Conservation (phyloP, 1,284 basidiomycete genomes). For the Megacollybia platyphylla region DNA sequence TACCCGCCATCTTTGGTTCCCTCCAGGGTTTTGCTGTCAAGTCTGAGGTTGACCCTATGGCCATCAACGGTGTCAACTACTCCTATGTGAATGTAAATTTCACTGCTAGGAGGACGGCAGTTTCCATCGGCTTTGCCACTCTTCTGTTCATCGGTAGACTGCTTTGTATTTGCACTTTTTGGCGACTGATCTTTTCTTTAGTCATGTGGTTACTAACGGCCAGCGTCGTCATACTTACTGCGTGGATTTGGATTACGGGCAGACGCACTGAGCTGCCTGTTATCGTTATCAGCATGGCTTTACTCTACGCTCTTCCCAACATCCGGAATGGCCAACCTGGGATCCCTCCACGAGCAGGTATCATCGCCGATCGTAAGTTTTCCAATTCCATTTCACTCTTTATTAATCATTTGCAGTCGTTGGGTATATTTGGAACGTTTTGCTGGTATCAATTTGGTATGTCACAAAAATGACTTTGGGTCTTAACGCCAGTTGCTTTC, state of each 20-base stretch:
- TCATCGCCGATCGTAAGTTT: conserved; percentile 4
- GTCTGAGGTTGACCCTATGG: not conserved
- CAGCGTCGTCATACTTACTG: conserved; percentile 5
- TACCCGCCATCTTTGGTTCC: not conserved
- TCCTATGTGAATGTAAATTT: not conserved
- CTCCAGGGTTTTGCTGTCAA: not conserved
- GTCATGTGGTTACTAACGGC: conserved; percentile 7
- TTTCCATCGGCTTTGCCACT: not conserved
- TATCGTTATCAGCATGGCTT: conserved; percentile 4
- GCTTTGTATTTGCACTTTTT: not conserved
- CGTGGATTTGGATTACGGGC: conserved; percentile 4
- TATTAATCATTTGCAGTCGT: not conserved
- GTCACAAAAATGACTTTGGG: not conserved
- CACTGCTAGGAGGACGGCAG: not conserved
- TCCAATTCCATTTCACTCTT: not conserved
- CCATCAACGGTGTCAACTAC: not conserved
- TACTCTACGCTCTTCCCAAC: conserved; percentile 5
- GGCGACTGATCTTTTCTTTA: not conserved
- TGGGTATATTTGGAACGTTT: not conserved
- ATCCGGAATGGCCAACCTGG: conserved; percentile 7
- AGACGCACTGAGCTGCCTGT: conserved; percentile 3
- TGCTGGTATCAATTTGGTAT: not conserved
- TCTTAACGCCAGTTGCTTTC: not conserved
- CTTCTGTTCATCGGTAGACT: not conserved
- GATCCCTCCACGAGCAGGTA: conserved; percentile 4